phyloP scores from a whole-genome alignment of 352 stramenopile genomes.

The Globisporangium barbulae region DNA sequence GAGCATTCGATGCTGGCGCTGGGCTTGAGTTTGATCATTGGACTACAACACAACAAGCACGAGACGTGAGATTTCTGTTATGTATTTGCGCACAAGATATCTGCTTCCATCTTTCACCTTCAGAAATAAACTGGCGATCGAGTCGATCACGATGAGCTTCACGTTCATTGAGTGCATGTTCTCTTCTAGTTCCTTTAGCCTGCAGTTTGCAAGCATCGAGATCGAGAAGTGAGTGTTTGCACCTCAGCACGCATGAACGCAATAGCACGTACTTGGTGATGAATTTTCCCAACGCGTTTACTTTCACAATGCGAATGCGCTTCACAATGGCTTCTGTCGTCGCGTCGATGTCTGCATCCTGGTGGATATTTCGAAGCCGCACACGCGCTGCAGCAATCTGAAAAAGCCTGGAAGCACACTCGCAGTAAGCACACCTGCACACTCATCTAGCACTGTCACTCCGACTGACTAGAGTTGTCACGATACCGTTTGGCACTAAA shows the following conservation, averaged over 20 bases:
- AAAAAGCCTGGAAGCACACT: conserved; percentile 28
- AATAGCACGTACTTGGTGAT: conserved; percentile 29
- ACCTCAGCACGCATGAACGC: not conserved
- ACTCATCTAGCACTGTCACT: not conserved
- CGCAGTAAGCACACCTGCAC: not conserved
- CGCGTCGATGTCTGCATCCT: conserved; percentile 21
- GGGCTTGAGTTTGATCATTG: conserved; percentile 30
- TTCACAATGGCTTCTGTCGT: conserved; percentile 29
- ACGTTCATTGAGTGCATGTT: conserved; percentile 38
- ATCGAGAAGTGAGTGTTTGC: not conserved
- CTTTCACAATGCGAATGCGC: conserved; percentile 40
- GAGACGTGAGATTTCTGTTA: not conserved
- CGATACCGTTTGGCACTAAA: conserved; percentile 65
- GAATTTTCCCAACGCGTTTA: conserved; percentile 42
- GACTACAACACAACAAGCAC: conserved; percentile 20
- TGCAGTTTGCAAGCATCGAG: conserved; percentile 16
- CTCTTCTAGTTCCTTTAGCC: conserved; percentile 55
- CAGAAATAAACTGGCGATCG: conserved; percentile 52
- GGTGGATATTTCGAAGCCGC: conserved; percentile 12
- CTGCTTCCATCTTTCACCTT: conserved; percentile 30
- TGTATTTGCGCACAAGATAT: not conserved
- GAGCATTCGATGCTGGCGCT: conserved; percentile 51
- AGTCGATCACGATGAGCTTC: conserved; percentile 76
- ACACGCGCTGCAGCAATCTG: conserved; percentile 45
- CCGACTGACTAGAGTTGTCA: not conserved